These are phyloP conservation scores for Hanseniaspora vineae DNA, from an alignment of 805 yeast species.

Conservation along the genomic window DNA sequence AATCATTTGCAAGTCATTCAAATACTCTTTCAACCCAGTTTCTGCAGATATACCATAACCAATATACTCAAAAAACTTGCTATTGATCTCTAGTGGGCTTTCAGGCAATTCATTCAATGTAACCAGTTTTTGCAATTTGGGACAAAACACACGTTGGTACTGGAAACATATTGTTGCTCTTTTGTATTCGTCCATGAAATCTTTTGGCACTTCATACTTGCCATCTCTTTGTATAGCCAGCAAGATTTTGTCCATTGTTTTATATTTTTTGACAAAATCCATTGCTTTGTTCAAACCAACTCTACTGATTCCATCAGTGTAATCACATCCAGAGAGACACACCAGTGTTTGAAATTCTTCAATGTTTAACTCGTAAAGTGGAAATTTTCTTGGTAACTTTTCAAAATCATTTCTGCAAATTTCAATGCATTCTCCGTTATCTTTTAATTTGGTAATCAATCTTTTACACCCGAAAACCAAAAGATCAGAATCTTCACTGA, in stretches of 20 bases:
- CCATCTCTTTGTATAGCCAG: constrained; percentile 48
- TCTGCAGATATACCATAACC: constrained; percentile 23
- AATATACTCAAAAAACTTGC: constrained; percentile 26
- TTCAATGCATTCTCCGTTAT: constrained; percentile 54
- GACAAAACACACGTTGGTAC: constrained; percentile 78
- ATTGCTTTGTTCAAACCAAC: constrained; percentile 75
- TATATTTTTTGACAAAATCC: constrained; percentile 37
- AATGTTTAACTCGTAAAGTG: constrained; percentile 36
- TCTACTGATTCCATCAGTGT: constrained; percentile 73
- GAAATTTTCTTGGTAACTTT: constrained; percentile 28
- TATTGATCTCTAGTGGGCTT: constrained; percentile 15
- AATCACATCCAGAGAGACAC: constrained; percentile 91
- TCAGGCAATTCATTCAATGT: constrained; percentile 48
- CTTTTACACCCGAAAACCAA: constrained; percentile 72
- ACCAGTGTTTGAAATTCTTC: constrained; percentile 66
- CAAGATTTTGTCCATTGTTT: constrained; percentile 42
- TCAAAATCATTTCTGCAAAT: constrained; percentile 45
- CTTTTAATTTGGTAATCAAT: constrained; percentile 73
- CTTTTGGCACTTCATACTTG: constrained; percentile 39
- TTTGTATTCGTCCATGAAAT: constrained; percentile 45
- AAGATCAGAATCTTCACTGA: constrained; percentile 91
- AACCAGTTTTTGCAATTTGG: constrained; percentile 32
- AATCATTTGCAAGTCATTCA: constrained; percentile 22
- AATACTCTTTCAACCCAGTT: constrained; percentile 9
- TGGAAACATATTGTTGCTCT: constrained; percentile 70